These are phyloP conservation scores for Gentiana dahurica DNA, from an alignment of 257 asterid genomes.

Conservation along the genomic window DNA sequence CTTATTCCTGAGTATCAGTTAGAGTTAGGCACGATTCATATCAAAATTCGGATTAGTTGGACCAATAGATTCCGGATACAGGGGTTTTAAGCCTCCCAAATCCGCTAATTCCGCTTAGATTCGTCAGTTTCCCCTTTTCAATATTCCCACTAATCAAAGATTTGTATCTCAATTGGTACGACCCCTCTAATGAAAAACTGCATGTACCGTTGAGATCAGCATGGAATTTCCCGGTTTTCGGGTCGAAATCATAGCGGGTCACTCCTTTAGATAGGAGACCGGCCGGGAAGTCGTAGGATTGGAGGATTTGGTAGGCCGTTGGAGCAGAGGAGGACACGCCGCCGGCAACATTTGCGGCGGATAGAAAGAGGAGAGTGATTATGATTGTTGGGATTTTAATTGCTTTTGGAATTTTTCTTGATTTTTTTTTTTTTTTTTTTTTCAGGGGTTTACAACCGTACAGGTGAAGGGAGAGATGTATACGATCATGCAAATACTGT, in stretches of 20 bases:
- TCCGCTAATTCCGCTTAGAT: conserved; percentile 26
- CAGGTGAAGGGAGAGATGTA: no score
- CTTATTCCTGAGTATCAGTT: no score
- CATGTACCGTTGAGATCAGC: conserved; percentile 36
- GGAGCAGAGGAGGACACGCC: background rate
- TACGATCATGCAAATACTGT: no score
- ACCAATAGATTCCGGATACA: no score
- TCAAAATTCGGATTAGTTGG: no score
- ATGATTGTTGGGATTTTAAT: no score
- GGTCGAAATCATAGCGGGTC: conserved; percentile 42
- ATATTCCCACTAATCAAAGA: conserved; percentile 40
- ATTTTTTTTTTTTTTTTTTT: no score
- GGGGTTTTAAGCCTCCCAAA: no score
- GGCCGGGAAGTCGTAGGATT: conserved; percentile 38
- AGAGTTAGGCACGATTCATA: no score
- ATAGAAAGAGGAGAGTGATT: no score
- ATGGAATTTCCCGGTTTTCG: conserved; percentile 45
- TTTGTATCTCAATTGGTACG: conserved; percentile 46
- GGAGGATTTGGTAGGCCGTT: conserved; percentile 39
- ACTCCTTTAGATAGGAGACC: conserved; percentile 63
- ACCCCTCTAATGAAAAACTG: background rate
- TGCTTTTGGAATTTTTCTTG: no score
- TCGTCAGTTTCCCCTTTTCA: conserved; percentile 20
- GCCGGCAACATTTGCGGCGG: background rate
- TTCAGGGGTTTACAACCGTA: no score